Conservation (phyloP, 2,329 filamentous ascomycete genomes). For the Penicillium paneum region DNA sequence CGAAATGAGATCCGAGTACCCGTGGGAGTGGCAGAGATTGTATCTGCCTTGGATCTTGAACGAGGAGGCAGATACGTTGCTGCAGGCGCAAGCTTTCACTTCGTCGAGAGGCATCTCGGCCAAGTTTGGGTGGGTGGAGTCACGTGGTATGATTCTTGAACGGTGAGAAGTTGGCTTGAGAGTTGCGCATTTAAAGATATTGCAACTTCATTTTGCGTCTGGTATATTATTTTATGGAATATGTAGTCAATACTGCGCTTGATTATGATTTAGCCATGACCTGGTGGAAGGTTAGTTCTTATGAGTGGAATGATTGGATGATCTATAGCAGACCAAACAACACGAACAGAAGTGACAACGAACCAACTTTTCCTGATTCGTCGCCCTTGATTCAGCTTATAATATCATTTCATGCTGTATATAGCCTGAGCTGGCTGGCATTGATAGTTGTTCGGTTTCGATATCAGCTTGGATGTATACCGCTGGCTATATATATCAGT, state of each 20-base stretch:
- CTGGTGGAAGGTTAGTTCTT: neutral
- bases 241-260: neutral
- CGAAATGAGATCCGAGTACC: neutral
- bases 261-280: no score
- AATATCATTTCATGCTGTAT: neutral
- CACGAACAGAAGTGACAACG: neutral
- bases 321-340: neutral
- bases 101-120: constrained; percentile 9
- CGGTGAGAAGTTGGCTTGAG: neutral
- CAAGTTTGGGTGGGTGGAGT: constrained; percentile 6
- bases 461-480: neutral
- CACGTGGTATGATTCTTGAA: neutral
- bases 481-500: neutral
- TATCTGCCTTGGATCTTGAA: constrained; percentile 10
- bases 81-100: constrained; percentile 12
- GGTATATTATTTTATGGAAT: neutral
- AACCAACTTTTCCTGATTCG: neutral
- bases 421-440: neutral
- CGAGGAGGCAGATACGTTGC: constrained; percentile 12
- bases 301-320: neutral
- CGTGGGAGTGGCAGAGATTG: constrained; percentile 1
- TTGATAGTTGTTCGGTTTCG: neutral
- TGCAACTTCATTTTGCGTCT: neutral
- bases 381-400: neutral
- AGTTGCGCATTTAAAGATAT: neutral